Conservation (phyloP, 2,329 filamentous ascomycete species). For the Hyphodiscus sp. region DNA sequence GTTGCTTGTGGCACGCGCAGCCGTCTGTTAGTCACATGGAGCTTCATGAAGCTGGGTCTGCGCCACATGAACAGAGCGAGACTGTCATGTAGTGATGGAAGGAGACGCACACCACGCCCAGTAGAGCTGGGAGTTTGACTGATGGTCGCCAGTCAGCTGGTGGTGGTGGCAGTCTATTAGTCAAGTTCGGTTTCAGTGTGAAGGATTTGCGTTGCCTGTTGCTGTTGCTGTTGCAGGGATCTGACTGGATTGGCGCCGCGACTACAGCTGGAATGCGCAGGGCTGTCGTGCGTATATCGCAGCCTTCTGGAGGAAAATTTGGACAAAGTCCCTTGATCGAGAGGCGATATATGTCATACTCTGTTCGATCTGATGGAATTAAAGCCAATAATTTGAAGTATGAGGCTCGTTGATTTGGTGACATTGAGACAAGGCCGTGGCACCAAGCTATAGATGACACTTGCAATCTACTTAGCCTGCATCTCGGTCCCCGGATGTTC, state of each 20-base stretch:
- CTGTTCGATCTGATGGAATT: too few species aligned
- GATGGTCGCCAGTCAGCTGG: neutral
- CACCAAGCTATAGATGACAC: neutral
- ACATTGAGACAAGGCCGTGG: neutral
- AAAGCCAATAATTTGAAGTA: too few species aligned
- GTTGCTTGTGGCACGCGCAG: conserved; percentile 20
- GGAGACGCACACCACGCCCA: neutral
- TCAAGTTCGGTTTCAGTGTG: neutral
- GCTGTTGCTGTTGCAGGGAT: too few species aligned
- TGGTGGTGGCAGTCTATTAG: neutral
- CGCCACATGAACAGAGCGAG: conserved; percentile 15
- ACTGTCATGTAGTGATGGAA: conserved; percentile 1
- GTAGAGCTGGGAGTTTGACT: neutral
- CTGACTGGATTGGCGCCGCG: too few species aligned
- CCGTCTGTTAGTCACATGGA: conserved; percentile 22
- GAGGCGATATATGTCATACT: too few species aligned
- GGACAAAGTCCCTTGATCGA: too few species aligned
- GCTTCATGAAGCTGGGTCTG: neutral
- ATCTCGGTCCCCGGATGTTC: neutral
- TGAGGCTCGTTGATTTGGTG: neutral
- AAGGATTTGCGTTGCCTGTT: too few species aligned
- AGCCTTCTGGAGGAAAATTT: neutral
- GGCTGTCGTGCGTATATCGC: too few species aligned
- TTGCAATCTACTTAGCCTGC: neutral
- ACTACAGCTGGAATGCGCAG: too few species aligned